These are phyloP conservation scores for Mycothermus thermophilus DNA, from an alignment of 495 filamentous ascomycete species.

Conservation along the genomic window DNA sequence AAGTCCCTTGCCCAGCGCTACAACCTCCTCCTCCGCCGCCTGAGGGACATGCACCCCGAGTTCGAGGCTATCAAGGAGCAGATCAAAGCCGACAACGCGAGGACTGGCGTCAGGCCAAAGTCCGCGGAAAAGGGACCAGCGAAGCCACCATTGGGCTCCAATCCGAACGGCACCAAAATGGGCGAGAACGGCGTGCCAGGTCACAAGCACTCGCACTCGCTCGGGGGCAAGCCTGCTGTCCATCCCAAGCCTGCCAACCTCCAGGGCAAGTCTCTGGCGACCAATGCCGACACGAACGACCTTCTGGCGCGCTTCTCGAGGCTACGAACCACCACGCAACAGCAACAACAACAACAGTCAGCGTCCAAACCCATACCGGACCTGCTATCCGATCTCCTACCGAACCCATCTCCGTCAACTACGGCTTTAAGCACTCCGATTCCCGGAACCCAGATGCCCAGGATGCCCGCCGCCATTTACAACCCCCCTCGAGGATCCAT, in stretches of 20 bases:
- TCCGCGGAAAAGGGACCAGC: not conserved
- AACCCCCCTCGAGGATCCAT: conserved; percentile 52
- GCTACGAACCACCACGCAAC: conserved; percentile 27
- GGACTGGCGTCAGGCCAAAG: conserved; percentile 31
- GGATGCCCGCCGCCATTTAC: conserved; percentile 73
- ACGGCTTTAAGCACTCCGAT: conserved; percentile 45
- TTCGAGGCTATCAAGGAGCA: conserved; percentile 49
- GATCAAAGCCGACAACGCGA: conserved; percentile 53
- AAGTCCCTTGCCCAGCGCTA: conserved; percentile 21
- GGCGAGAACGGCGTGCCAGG: conserved; percentile 6
- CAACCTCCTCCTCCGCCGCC: conserved; percentile 30
- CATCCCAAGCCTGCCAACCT: conserved; percentile 51
- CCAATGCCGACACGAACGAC: conserved; percentile 22
- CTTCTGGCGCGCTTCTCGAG: conserved; percentile 46
- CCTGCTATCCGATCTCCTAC: conserved; percentile 1
- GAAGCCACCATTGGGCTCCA: not conserved
- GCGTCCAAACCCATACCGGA: conserved; percentile 29
- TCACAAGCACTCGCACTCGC: conserved; percentile 3
- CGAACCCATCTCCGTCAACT: conserved; percentile 28
- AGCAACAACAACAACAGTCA: too few species aligned
- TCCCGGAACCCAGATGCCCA: conserved; percentile 44
- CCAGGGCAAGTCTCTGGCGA: conserved; percentile 37
- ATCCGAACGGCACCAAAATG: not conserved
- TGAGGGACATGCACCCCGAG: conserved; percentile 21
- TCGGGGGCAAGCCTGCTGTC: conserved; percentile 34